Conservation (phyloP, 1,284 basidiomycete genomes). For the Cutaneotrichosporon dermatis region DNA sequence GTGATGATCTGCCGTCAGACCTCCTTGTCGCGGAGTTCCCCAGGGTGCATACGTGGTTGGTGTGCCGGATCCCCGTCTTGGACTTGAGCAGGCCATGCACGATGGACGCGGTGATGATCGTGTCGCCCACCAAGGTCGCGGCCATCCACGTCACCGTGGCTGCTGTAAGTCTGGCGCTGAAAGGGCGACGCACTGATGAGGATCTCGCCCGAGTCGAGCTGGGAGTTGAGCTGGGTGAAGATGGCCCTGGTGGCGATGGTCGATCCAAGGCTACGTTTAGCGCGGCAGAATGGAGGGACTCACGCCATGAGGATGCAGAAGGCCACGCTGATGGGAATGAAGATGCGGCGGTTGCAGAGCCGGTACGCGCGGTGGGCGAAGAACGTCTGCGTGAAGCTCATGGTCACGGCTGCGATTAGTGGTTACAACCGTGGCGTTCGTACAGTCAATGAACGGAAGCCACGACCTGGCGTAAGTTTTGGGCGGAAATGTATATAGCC, state of each 20-base stretch:
- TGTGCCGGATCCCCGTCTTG: constrained; percentile 32
- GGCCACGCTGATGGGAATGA: constrained; percentile 16
- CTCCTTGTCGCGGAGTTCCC: too few species aligned
- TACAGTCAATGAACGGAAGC: neutral
- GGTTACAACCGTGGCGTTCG: too few species aligned
- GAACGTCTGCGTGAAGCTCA: constrained; percentile 24
- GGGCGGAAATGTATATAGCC: neutral
- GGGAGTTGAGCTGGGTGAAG: neutral
- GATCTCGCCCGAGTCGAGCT: neutral
- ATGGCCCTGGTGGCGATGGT: neutral
- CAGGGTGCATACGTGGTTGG: constrained; percentile 13
- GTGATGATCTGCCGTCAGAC: constrained; percentile 18
- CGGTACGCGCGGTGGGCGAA: constrained; percentile 35
- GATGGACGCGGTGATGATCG: constrained; percentile 32
- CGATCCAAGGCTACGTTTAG: neutral
- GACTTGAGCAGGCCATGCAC: constrained; percentile 23
- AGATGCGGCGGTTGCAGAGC: constrained; percentile 26
- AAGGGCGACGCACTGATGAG: neutral
- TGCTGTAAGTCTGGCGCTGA: neutral
- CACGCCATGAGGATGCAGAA: neutral
- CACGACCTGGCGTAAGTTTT: neutral
- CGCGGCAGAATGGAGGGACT: neutral
- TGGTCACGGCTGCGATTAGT: neutral
- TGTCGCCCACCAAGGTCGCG: constrained; percentile 24
- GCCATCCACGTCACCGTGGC: constrained; percentile 8